phyloP scores from a whole-genome alignment of 768 basidiomycete genomes.

The Boletus vinaceobasis region DNA sequence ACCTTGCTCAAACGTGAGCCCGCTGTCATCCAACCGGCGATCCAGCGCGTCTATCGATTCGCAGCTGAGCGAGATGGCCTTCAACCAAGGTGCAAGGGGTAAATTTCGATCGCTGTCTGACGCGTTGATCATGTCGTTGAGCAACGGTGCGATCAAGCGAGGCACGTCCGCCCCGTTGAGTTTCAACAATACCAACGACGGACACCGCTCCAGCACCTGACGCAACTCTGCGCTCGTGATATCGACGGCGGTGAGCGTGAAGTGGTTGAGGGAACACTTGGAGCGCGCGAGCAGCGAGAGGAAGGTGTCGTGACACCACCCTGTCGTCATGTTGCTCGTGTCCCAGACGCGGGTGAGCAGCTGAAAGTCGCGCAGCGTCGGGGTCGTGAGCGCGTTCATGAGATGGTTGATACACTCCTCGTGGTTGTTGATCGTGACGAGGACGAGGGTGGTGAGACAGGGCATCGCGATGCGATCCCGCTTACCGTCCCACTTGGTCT shows the following conservation, averaged over 20 bases:
- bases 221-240: conserved; percentile 21
- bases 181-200: conserved; percentile 29
- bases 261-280: conserved; percentile 29
- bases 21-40: conserved; percentile 16
- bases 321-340: conserved; percentile 26
- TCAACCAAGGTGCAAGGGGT: conserved; percentile 29
- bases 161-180: conserved; percentile 27
- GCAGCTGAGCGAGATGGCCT: conserved; percentile 30
- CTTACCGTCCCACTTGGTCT: conserved; percentile 26
- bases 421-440: conserved; percentile 30
- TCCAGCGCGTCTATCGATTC: conserved; percentile 26
- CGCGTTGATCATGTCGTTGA: conserved; percentile 23
- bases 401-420: conserved; percentile 27
- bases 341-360: conserved; percentile 33
- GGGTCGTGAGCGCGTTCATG: conserved; percentile 24
- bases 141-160: conserved; percentile 18
- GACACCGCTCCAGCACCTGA: conserved; percentile 27
- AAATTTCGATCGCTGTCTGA: conserved; percentile 14
- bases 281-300: conserved; percentile 25
- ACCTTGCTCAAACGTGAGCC: conserved; percentile 28
- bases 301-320: conserved; percentile 30
- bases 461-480: conserved; percentile 27
- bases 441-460: conserved; percentile 28
- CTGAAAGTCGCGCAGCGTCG: conserved; percentile 28
- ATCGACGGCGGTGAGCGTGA: conserved; percentile 27